Percentiles rank a stretch among this genome's conserved stretches.
Conservation (phyloP, 2,329 filamentous ascomycete species). For the Paraphoma sp. region DNA sequence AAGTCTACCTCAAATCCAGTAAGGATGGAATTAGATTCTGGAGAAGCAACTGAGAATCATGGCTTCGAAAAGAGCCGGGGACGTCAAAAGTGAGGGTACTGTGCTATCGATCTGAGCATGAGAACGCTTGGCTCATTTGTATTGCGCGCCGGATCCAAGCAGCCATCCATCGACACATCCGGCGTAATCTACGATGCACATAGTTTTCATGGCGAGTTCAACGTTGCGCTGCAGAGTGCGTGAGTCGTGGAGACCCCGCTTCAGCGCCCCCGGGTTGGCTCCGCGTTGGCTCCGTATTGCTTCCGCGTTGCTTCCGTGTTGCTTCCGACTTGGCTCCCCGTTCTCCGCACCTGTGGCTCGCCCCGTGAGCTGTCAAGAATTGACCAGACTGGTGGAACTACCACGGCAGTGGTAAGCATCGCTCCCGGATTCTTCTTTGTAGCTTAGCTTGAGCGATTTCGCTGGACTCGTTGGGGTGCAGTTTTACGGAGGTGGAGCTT, state of each 20-base stretch:
- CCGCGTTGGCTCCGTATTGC: constrained; percentile 6
- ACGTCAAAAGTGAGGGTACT: too few relatives aligned
- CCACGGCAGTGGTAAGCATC: neutral
- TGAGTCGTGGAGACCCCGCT: constrained; percentile 7
- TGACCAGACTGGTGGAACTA: neutral
- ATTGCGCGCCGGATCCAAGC: neutral
- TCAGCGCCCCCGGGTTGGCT: neutral
- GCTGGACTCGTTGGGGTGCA: constrained; percentile 2
- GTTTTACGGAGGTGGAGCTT: constrained; percentile 6
- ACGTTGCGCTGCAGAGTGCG: neutral
- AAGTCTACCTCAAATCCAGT: too few relatives aligned
- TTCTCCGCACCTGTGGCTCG: neutral
- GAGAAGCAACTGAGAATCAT: too few relatives aligned
- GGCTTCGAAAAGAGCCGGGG: too few relatives aligned
- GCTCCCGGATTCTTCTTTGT: neutral
- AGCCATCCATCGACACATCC: neutral
- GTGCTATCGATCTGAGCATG: too few relatives aligned
- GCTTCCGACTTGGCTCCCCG: constrained; percentile 24
- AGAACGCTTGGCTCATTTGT: neutral
- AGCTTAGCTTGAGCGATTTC: constrained; percentile 11
- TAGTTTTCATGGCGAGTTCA: neutral
- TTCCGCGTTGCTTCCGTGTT: constrained; percentile 6
- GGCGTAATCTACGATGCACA: neutral
- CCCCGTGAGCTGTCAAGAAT: neutral
- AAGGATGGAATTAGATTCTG: too few relatives aligned